Evolutionary conservation across 2,329 filamentous ascomycete genomes (phyloP).

Genomic region (Sporothrix brunneoviolacea): DNA sequence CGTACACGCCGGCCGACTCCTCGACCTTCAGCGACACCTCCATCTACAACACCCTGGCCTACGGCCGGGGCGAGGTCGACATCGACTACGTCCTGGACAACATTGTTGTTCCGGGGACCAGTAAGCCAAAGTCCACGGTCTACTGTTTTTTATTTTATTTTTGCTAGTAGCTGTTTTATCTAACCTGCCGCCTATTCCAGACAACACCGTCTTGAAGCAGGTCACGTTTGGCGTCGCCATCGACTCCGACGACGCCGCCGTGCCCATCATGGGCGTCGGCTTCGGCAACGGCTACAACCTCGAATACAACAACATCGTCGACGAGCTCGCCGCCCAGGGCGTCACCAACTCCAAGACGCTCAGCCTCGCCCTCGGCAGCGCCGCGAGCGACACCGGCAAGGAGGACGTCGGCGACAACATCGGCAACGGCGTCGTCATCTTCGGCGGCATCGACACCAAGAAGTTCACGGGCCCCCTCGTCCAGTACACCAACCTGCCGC

Average conservation of each 20-base stretch:
- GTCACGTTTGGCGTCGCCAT: slow-evolving; percentile 57
- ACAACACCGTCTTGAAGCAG: slow-evolving; percentile 32
- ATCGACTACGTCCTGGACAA: slow-evolving; percentile 37
- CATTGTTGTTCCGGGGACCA: slow-evolving; percentile 24
- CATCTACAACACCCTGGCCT: slow-evolving; percentile 30
- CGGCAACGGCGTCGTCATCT: slow-evolving; percentile 28
- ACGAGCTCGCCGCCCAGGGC: slow-evolving; percentile 39
- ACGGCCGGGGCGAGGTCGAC: slow-evolving; percentile 39
- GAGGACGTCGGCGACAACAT: slow-evolving; percentile 14
- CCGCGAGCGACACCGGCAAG: slow-evolving; percentile 13
- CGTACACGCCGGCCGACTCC: slow-evolving; percentile 33
- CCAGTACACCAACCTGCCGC: slow-evolving; percentile 24
- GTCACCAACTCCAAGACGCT: slow-evolving; percentile 36
- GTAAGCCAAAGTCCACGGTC: no score
- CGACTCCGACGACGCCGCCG: slow-evolving; percentile 34
- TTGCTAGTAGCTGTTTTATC: no score
- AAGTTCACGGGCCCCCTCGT: slow-evolving; percentile 35
- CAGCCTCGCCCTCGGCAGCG: slow-evolving; percentile 28
- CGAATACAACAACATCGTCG: slow-evolving; percentile 39
- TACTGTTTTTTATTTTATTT: no score
- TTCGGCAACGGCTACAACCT: slow-evolving; percentile 40
- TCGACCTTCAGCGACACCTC: slow-evolving; percentile 25
- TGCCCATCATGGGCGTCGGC: slow-evolving; percentile 63
- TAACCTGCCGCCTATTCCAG: no score
- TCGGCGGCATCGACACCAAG: slow-evolving; percentile 41